Evolutionary conservation across 2,329 filamentous ascomycete species (phyloP), one percentile per base, ranked within the genome.

Genomic region (Ophiocordyceps camponoti-leonardi): DNA sequence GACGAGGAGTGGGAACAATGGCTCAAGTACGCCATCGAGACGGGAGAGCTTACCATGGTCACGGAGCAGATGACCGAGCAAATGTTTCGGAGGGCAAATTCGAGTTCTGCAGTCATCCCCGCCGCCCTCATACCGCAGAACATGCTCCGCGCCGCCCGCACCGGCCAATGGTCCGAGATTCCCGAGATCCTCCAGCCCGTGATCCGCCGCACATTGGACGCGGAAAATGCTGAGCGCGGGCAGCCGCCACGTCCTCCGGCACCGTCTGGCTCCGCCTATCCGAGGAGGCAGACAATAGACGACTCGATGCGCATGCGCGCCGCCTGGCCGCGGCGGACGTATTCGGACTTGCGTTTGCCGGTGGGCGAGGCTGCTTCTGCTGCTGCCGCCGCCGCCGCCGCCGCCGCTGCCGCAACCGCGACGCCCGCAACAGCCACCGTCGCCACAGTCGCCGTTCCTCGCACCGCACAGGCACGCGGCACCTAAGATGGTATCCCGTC

Each of bases 1-100:
- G 80, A 84, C 55, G 78, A 81, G 50, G 79, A 81, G 53, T 84
- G 78, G 79, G 81, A 85, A 59, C 78, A 82, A 58, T 85, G 79
- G 74, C 65, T 84, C 49, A 84, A 84, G 61, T 77, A 79, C 53
- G 78, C 75, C 41, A 73, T 81, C 43, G 80, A 84, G 54, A 68
- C 73, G 6, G 79, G 79, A 48, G 66, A 73, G 46, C 61, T 78
- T 35, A 64, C 69, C 18, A 65, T 67, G 44, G 56, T 72, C 23
- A 62, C 66, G 5, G 65, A 68, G 42, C 64, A 69, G 45, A 65
- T 67, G 61, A 49, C 53, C 52, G 45, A 56, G 51, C 53, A 60
- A 59, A 53, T 56, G 59, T 56, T 61, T 53, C 57, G 52, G 49
- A 53, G 49, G 20, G 52, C 49, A 6, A 45, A 20, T 40, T 58